Conservation (phyloP, 2,329 filamentous ascomycete species). For the Fusarium sp. region DNA sequence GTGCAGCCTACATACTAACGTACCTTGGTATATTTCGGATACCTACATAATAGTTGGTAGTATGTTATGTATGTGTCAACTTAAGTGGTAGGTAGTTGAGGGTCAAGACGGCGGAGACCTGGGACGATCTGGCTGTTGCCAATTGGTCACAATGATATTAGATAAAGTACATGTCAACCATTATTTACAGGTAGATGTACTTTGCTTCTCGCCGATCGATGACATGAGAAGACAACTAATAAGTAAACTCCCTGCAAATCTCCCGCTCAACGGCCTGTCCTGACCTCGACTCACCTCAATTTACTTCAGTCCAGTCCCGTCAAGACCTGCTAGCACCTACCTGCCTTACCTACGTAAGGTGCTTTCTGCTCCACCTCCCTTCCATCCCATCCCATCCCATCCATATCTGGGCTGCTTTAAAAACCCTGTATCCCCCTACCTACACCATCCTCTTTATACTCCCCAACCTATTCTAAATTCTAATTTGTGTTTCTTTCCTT, state of each 20-base stretch:
- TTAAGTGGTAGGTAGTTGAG: constrained; percentile 13
- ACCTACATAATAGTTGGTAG: not conserved
- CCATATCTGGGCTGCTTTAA: constrained; percentile 33
- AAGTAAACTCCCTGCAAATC: constrained; percentile 19
- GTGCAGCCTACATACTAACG: not conserved
- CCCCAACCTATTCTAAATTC: not conserved
- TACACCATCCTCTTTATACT: not conserved
- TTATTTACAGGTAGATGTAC: constrained; percentile 30
- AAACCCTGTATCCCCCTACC: constrained; percentile 34
- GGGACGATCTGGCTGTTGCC: constrained; percentile 6
- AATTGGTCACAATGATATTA: constrained; percentile 32
- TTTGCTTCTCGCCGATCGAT: constrained; percentile 14
- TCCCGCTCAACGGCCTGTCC: constrained; percentile 29
- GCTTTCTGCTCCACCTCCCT: constrained; percentile 37
- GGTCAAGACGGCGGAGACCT: constrained; percentile 28
- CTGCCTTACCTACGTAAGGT: constrained; percentile 28
- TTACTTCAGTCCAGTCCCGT: not conserved
- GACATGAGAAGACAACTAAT: constrained; percentile 13
- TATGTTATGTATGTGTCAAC: no score
- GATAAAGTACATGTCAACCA: constrained; percentile 19
- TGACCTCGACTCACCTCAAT: constrained; percentile 20
- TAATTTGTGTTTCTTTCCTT: not conserved
- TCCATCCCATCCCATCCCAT: constrained; percentile 34
- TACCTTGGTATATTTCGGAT: not conserved
- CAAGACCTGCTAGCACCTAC: constrained; percentile 20